These are phyloP conservation scores for Albatrellus ellisii DNA, from an alignment of 768 basidiomycete species.

Conservation along the genomic window DNA sequence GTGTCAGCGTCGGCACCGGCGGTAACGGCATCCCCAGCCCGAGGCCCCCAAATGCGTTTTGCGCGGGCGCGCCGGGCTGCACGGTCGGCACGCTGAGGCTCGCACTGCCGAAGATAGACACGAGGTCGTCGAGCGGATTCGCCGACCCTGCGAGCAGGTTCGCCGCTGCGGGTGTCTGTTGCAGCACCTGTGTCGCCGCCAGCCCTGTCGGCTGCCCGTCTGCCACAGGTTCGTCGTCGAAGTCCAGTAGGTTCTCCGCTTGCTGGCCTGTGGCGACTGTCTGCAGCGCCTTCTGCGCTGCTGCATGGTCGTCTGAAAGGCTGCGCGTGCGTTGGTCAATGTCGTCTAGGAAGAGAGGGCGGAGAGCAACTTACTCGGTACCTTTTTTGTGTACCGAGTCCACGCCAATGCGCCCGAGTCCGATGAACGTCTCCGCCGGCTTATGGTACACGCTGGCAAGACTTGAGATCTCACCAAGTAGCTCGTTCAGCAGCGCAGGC, in stretches of 20 bases:
- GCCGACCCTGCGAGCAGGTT: slow-evolving; percentile 66
- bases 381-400: slow-evolving; percentile 61
- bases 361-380: slow-evolving; percentile 33
- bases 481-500: slow-evolving; percentile 78
- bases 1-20: background rate
- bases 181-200: slow-evolving; percentile 62
- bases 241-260: slow-evolving; percentile 90
- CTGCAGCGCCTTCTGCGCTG: slow-evolving; percentile 75
- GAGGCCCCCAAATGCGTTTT: slow-evolving; percentile 7
- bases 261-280: slow-evolving; percentile 87
- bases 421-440: slow-evolving; percentile 91
- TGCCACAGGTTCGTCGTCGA: slow-evolving; percentile 56
- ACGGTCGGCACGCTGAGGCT: slow-evolving; percentile 11
- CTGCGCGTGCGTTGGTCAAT: slow-evolving; percentile 18
- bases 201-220: slow-evolving; percentile 58
- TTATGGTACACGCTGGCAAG: slow-evolving; percentile 97
- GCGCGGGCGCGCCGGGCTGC: slow-evolving; percentile 8
- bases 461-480: slow-evolving; percentile 79
- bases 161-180: slow-evolving; percentile 60
- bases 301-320: slow-evolving; percentile 54
- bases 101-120: slow-evolving; percentile 73
- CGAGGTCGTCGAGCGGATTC: slow-evolving; percentile 88
- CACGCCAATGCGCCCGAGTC: slow-evolving; percentile 77
- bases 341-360: slow-evolving; percentile 1
- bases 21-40: slow-evolving; percentile 4